Evolutionary conservation across 352 stramenopile genomes (phyloP), one percentile per base, ranked within the genome.

Genomic region (Pythium rishiriense): DNA sequence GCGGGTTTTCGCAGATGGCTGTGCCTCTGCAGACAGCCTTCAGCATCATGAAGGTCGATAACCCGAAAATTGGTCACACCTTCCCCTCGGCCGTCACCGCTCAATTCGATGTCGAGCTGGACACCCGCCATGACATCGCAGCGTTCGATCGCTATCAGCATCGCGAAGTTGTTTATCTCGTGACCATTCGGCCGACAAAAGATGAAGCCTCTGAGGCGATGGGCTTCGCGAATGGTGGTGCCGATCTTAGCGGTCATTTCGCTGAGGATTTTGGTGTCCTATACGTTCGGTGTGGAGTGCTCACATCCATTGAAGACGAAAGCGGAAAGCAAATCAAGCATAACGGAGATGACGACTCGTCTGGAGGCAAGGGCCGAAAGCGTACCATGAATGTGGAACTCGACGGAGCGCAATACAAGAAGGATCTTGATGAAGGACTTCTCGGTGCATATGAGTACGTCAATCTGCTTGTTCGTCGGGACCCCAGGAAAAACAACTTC

Each of bases 101-200:
- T 0, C 81, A 97, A 42, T 56, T 98, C 29, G 77, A 85, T 3
- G 63, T 98, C 14, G 91, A 98, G 64, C 69, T 98, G 37, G 73
- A 88, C 6, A 62, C 66, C 35, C 65, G 68, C 1, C 75, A 89
- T 52, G 66, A 87, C 14, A 59, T 62, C 14, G 73, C 69, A 49
- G 42, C 52, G 2, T 99, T 98, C 78, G 96, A 99, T 72, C 70
- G 72, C 9, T 80, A 98, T 28, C 77, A 91, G 42, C 79, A 97
- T 21, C 90, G 96, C 47, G 96, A 99, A 63, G 94, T 98, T 50
- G 69, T 99, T 7, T 99, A 98, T 72, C 74, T 99, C 15, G 69
- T 99, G 46, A 81, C 75, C 19, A 66, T 99, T 10, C 69, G 74
- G 45, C 76, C 79, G 14, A 83, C 76, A 1, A 67, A 69, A 25